Percentiles rank a stretch among this genome's conserved stretches.
phyloP scores from a whole-genome alignment of 2,329 filamentous ascomycete genomes.

The Emericellopsis atlantica region DNA sequence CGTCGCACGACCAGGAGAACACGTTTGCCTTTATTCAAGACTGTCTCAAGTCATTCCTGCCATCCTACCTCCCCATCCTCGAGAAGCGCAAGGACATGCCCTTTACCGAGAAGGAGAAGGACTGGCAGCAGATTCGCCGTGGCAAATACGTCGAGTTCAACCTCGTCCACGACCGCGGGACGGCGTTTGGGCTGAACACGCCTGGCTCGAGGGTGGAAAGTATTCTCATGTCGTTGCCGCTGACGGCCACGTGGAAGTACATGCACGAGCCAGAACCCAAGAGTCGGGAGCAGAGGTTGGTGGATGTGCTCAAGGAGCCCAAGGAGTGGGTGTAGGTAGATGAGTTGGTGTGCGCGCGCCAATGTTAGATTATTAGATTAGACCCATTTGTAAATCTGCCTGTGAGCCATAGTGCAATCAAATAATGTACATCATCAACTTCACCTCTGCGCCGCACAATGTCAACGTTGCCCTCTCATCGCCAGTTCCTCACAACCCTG shows the following conservation, averaged over 20 bases:
- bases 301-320: slow-evolving; percentile 56
- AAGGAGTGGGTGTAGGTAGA: slow-evolving; percentile 53
- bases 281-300: slow-evolving; percentile 64
- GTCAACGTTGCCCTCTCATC: slow-evolving; percentile 18
- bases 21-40: slow-evolving; percentile 83
- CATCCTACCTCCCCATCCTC: slow-evolving; percentile 82
- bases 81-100: slow-evolving; percentile 84
- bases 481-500: slow-evolving; percentile 34
- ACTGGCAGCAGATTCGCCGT: slow-evolving; percentile 89
- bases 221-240: slow-evolving; percentile 90
- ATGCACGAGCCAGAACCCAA: slow-evolving; percentile 77
- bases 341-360: neutral
- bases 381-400: neutral
- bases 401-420: neutral
- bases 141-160: slow-evolving; percentile 99
- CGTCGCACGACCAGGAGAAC: slow-evolving; percentile 76
- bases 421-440: neutral
- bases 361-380: neutral
- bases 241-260: slow-evolving; percentile 90
- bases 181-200: slow-evolving; percentile 85
- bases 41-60: slow-evolving; percentile 75
- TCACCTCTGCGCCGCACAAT: neutral
- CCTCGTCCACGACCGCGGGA: slow-evolving; percentile 90
- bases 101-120: slow-evolving; percentile 74
- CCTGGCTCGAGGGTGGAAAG: slow-evolving; percentile 88